Base-by-base conservation (phyloP, 805 yeast species). In the Saturnispora halmiae region DNA sequence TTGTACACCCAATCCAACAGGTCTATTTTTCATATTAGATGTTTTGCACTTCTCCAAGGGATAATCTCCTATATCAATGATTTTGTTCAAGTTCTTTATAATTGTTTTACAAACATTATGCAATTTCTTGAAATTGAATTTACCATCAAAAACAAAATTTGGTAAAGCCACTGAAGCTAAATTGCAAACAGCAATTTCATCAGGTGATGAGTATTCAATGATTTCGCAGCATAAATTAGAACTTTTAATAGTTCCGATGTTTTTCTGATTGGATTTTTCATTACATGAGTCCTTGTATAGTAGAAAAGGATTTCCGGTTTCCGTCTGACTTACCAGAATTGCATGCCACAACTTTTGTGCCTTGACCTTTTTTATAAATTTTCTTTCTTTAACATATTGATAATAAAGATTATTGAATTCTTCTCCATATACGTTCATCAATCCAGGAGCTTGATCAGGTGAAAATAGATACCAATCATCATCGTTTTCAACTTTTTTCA, bases 1-100 rank as follows among this genome's bases (percentile, higher is more conserved):
- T 62, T 90, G 96, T n/a, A 90, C 96, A 51, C 98, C 98, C 18
- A 90, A 64, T n/a, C 96, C 96, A 53, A 90, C 75, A 16, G 98
- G 97, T 52, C 98, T 72, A 61, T 90, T 82, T 55, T 77, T 77
- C 69, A 75, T 64, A 61, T 92, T 90, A 14, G 96, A 84, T 34
- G 47, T 55, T 53, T 70, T 71, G 4, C 97, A 90, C 49, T 76
- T 82, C 40, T 70, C 75, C 19, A 84, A 79, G 4, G 98, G 97
- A 59, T 90, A 90, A 57, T 66, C 70, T 56, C 87, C 84, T 47
- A 80, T 74, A 65, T 90, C 96, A 44, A 90, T 90, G 45, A 90
- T 73, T 55, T 65, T 72, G 68, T 90, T 81, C 60, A 90, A 67
- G 61, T 90, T 90, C 52, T 74, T 74, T 7, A 85, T 73, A 36